These are phyloP conservation scores for Dioscorea alata DNA, from an alignment of 106 monocot genomes.

Conservation along the genomic window DNA sequence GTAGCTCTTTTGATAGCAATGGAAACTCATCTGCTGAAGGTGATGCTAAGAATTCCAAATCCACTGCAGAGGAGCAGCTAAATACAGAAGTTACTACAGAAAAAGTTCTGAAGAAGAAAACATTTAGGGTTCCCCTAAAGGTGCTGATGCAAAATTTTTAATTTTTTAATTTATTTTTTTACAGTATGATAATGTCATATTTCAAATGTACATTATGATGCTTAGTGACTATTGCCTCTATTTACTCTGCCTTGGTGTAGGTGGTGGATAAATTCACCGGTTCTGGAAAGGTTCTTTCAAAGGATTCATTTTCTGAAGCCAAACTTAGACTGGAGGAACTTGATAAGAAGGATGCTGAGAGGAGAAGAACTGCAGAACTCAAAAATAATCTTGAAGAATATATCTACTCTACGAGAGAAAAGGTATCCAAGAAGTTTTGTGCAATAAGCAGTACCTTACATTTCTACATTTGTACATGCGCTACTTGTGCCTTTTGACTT, in stretches of 20 bases:
- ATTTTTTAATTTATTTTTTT: background rate
- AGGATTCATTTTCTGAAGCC: constrained; percentile 66
- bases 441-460: too few species aligned
- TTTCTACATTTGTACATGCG: too few species aligned
- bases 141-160: constrained; percentile 25
- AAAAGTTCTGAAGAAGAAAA: constrained; percentile 81
- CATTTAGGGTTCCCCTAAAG: constrained; percentile 90
- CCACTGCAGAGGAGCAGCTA: constrained; percentile 27
- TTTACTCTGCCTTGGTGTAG: constrained; percentile 23
- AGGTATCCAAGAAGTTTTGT: constrained; percentile 37
- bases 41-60: constrained; percentile 24
- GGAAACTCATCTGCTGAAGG: constrained; percentile 32
- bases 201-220: too few species aligned
- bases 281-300: constrained; percentile 60
- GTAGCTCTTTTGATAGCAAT: constrained; percentile 24
- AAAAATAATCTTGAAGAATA: constrained; percentile 96
- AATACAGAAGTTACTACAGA: constrained; percentile 45
- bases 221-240: background rate
- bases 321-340: constrained; percentile 71
- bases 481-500: too few species aligned
- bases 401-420: constrained; percentile 88
- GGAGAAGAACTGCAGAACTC: constrained; percentile 84
- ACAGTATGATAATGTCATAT: background rate
- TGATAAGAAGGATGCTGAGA: constrained; percentile 81
- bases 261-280: constrained; percentile 69